These are phyloP conservation scores for Monilinia fructigena DNA, from an alignment of 2,329 filamentous ascomycete species.

Conservation along the genomic window DNA sequence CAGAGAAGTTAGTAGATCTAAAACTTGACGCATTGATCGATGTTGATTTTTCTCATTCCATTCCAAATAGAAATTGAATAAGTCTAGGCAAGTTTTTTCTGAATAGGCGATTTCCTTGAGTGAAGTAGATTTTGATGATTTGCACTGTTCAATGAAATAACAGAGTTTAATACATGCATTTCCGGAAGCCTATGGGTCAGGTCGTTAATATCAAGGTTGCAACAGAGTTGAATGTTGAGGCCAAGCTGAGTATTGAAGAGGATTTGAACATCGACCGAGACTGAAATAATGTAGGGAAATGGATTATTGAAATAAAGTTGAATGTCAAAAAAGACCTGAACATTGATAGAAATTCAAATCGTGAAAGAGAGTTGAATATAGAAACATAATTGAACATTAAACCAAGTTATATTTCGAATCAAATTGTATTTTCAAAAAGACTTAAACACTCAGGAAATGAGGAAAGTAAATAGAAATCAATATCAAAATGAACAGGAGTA, in stretches of 20 bases:
- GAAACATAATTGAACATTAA: neutral
- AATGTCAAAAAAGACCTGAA: neutral
- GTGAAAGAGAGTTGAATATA: neutral
- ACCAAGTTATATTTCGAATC: neutral
- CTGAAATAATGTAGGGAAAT: neutral
- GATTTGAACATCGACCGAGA: neutral
- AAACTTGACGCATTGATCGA: constrained; percentile 60
- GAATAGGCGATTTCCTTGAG: constrained; percentile 54
- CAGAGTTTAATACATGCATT: constrained; percentile 60
- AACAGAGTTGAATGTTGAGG: neutral
- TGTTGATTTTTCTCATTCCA: constrained; percentile 67
- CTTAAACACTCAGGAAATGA: neutral
- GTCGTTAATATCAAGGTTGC: neutral
- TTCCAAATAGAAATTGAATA: constrained; percentile 64
- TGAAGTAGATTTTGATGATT: constrained; percentile 47
- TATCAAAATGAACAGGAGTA: neutral
- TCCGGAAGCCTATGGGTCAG: constrained; percentile 44
- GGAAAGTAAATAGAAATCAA: neutral
- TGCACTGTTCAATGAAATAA: constrained; percentile 60
- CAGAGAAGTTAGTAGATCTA: constrained; percentile 56
- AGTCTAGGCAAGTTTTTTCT: constrained; percentile 46
- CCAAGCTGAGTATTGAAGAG: neutral
- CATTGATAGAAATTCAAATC: neutral
- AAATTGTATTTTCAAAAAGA: neutral
- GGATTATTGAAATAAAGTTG: neutral